A percentile compares a stretch with the other conserved stretches of the same genome.
These are phyloP conservation scores for Rhodamnia rubescens DNA, from an alignment of 345 rosid genomes.

Conservation along the genomic window DNA sequence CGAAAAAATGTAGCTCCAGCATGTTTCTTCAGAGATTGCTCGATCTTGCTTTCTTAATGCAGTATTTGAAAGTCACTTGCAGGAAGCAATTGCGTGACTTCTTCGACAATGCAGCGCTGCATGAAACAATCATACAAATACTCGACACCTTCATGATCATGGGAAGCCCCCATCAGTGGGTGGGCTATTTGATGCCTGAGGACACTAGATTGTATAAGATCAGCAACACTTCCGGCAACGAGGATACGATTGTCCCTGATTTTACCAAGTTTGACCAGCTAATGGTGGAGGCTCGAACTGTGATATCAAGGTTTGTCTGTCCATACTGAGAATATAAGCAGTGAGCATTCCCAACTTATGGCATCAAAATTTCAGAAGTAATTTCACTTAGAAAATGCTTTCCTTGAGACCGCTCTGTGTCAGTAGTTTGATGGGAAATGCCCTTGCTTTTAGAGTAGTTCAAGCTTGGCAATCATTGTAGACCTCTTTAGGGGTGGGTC, in stretches of 20 bases:
- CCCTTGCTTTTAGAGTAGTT: neutral
- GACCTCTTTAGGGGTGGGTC: neutral
- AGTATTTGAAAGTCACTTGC: slow-evolving; percentile 9
- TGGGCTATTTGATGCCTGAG: slow-evolving; percentile 63
- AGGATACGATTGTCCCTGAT: slow-evolving; percentile 15
- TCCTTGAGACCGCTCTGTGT: neutral
- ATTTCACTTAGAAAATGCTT: neutral
- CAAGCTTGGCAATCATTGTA: neutral
- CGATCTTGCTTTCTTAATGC: neutral
- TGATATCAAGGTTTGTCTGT: slow-evolving; percentile 58
- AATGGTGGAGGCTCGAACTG: slow-evolving; percentile 67
- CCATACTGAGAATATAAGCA: neutral
- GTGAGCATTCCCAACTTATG: neutral
- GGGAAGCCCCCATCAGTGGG: slow-evolving; percentile 72
- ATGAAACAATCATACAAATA: slow-evolving; percentile 55
- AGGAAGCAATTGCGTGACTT: slow-evolving; percentile 74
- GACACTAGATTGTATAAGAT: slow-evolving; percentile 24
- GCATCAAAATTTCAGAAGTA: neutral
- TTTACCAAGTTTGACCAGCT: slow-evolving; percentile 59
- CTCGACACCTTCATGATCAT: slow-evolving; percentile 66
- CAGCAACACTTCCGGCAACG: slow-evolving; percentile 17
- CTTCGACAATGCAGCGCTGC: slow-evolving; percentile 33
- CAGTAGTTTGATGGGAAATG: neutral
- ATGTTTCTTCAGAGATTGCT: neutral
- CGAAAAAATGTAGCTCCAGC: neutral